A percentile compares a stretch with the other conserved stretches of the same genome.
phyloP scores from a whole-genome alignment of 2,329 filamentous ascomycete genomes.

The Aspergillus novofumigatus region DNA sequence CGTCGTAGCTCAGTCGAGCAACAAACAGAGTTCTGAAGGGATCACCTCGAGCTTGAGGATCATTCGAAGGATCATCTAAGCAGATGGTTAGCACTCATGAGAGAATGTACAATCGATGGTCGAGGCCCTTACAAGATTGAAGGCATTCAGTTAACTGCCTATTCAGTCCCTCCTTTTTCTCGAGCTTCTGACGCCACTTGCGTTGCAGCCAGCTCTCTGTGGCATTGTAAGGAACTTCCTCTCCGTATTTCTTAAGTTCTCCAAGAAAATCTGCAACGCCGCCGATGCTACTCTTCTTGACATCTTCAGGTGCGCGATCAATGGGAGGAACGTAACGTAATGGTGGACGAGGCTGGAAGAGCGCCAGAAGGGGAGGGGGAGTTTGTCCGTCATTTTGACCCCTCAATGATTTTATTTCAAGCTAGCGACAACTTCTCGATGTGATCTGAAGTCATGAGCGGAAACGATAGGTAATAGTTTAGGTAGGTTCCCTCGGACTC shows the following conservation, averaged over 20 bases:
- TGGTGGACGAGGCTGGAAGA: conserved; percentile 91
- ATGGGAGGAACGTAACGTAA: conserved; percentile 81
- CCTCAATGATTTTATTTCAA: conserved; percentile 4
- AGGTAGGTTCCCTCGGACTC: conserved; percentile 7
- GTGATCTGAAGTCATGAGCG: not conserved
- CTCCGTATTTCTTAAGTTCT: conserved; percentile 70
- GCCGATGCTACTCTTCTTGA: conserved; percentile 67
- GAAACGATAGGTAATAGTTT: not conserved
- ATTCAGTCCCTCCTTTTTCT: conserved; percentile 69
- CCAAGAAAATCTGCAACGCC: conserved; percentile 73
- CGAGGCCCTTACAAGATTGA: conserved; percentile 54
- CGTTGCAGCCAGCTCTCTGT: conserved; percentile 92
- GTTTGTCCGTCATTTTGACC: conserved; percentile 83
- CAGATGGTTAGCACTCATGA: conserved; percentile 4
- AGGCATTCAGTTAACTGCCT: conserved; percentile 61
- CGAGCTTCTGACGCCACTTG: conserved; percentile 75
- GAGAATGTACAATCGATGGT: not conserved
- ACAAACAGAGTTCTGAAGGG: conserved; percentile 95
- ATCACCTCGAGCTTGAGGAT: conserved; percentile 86
- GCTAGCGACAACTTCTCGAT: not conserved
- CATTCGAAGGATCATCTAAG: conserved; percentile 74
- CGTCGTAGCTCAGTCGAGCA: conserved; percentile 82
- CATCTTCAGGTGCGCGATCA: conserved; percentile 78
- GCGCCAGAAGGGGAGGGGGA: conserved; percentile 84
- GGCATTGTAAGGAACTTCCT: conserved; percentile 69